A percentile compares a stretch with the other conserved stretches of the same genome.
Conservation (phyloP, 805 yeast genomes). For the Candida boidinii region DNA sequence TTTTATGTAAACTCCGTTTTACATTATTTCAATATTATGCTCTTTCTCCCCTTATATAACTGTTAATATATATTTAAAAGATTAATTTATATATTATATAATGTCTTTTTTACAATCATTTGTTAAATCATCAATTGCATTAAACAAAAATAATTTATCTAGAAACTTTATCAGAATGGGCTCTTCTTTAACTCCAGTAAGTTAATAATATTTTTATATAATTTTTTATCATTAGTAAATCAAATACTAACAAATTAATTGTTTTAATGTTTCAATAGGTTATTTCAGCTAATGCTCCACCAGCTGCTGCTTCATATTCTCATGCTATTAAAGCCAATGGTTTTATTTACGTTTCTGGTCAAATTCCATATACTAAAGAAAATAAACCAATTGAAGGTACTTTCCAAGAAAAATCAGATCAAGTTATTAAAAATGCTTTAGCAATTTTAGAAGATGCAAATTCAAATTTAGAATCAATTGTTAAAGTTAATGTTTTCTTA, state of each 20-base stretch:
- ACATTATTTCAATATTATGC: no score
- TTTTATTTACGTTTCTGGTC: constrained; percentile 88
- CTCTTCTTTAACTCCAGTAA: constrained; percentile 28
- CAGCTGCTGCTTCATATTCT: constrained; percentile 94
- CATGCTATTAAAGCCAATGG: constrained; percentile 94
- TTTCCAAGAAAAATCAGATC: constrained; percentile 71
- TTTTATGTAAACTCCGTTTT: no score
- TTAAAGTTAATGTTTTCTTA: constrained; percentile 83
- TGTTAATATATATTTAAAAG: no score
- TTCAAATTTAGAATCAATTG: constrained; percentile 74
- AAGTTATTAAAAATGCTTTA: constrained; percentile 57
- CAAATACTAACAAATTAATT: not conserved
- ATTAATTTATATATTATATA: not conserved
- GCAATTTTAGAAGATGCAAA: constrained; percentile 78
- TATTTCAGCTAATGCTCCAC: constrained; percentile 75
- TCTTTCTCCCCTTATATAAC: no score
- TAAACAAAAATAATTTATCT: constrained; percentile 2
- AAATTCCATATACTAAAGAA: constrained; percentile 82
- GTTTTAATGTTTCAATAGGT: constrained; percentile 36
- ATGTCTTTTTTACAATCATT: constrained; percentile 7
- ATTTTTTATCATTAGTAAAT: not conserved
- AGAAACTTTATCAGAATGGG: constrained; percentile 22
- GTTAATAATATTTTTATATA: constrained; percentile 1
- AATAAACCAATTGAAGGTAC: constrained; percentile 73
- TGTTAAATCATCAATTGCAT: constrained; percentile 9